Evolutionary conservation across 352 stramenopile species (phyloP).

Genomic region (Pythium volutum): DNA sequence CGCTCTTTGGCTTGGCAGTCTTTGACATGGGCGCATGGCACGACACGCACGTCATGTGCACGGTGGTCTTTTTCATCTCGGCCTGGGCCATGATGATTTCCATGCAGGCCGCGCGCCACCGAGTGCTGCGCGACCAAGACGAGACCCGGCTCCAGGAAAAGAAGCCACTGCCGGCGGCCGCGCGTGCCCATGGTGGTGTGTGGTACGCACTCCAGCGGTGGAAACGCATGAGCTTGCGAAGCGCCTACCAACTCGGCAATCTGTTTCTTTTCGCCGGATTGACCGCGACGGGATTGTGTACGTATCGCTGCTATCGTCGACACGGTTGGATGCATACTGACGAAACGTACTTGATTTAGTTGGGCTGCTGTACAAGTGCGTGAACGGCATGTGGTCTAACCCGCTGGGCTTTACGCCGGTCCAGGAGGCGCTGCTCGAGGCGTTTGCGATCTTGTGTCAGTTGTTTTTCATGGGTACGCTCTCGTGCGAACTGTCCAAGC

Average conservation of each 20-base stretch:
- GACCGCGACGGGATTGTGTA: conserved; percentile 67
- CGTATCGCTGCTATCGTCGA: neutral
- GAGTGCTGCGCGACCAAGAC: conserved; percentile 37
- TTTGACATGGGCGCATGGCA: conserved; percentile 77
- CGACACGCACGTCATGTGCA: conserved; percentile 68
- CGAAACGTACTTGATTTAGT: conserved; percentile 52
- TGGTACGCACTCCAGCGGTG: conserved; percentile 39
- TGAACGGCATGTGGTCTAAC: conserved; percentile 78
- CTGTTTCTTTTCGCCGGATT: conserved; percentile 49
- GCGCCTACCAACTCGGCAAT: conserved; percentile 46
- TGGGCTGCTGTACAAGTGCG: conserved; percentile 72
- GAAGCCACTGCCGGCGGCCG: neutral
- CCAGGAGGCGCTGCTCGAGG: conserved; percentile 82
- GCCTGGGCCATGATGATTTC: conserved; percentile 67
- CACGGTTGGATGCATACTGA: neutral
- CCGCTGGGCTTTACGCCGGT: conserved; percentile 75
- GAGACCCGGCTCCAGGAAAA: conserved; percentile 24
- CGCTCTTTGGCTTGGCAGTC: conserved; percentile 65
- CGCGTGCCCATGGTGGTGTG: too few species aligned
- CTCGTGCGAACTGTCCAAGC: conserved; percentile 62
- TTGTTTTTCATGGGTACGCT: conserved; percentile 87
- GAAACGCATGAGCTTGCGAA: conserved; percentile 46
- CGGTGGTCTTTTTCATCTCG: conserved; percentile 71
- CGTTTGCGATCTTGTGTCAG: conserved; percentile 81
- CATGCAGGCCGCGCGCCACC: conserved; percentile 44